Conservation (phyloP, 805 yeast genomes). For the Ogataea polymorpha region DNA sequence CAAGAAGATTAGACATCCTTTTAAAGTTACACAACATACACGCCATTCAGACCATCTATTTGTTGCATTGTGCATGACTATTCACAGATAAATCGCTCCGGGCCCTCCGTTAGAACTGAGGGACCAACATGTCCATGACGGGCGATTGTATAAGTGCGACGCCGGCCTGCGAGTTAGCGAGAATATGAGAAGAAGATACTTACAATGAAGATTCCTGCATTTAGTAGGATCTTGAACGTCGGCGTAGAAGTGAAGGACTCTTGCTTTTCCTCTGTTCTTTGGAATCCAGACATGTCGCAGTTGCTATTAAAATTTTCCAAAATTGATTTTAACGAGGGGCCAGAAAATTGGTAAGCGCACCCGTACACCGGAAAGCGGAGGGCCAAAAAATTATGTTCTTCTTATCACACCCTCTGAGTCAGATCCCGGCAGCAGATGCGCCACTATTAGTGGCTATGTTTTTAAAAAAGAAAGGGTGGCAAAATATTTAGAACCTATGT, state of each 20-base stretch:
- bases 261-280: constrained; percentile 24
- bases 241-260: constrained; percentile 62
- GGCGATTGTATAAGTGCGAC: constrained; percentile 76
- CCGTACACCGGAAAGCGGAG: constrained; percentile 4
- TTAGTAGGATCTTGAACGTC: constrained; percentile 59
- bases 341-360: neutral
- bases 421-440: constrained; percentile 5
- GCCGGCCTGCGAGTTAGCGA: constrained; percentile 46
- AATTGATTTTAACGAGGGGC: neutral
- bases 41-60: neutral
- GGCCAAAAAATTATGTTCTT: neutral
- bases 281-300: constrained; percentile 32
- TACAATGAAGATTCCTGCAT: constrained; percentile 58
- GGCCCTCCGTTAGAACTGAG: constrained; percentile 42
- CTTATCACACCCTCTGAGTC: constrained; percentile 6
- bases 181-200: constrained; percentile 9
- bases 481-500: constrained; percentile 8
- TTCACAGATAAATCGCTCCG: constrained; percentile 2
- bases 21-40: neutral
- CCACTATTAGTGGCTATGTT: constrained; percentile 10
- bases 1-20: neutral
- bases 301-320: constrained; percentile 10
- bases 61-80: constrained; percentile 1
- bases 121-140: constrained; percentile 77
- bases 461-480: constrained; percentile 18